Evolutionary conservation across 2,329 filamentous ascomycete species (phyloP).

Genomic region (Aspergillus sergii): DNA sequence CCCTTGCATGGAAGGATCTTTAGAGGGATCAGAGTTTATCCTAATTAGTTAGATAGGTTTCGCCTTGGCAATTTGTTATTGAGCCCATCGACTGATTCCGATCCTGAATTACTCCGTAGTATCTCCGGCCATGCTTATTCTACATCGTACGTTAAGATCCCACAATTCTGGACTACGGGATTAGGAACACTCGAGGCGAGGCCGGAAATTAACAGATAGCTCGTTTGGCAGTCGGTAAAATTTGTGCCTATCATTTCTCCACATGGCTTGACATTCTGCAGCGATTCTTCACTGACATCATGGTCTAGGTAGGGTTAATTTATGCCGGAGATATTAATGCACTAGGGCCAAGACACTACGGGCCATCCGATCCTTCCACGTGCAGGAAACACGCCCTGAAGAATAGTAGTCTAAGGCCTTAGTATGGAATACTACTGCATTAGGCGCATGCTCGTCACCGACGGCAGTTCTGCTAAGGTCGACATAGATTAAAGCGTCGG

Average conservation of each 20-base stretch:
- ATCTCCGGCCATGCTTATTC: not conserved
- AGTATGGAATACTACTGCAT: not conserved
- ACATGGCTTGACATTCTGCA: not conserved
- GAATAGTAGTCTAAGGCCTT: not conserved
- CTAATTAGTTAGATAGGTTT: not conserved
- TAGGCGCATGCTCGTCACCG: not conserved
- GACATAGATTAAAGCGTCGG: not conserved
- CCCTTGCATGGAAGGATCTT: not conserved
- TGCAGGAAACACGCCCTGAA: not conserved
- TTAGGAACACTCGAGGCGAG: not conserved
- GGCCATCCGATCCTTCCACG: slow-evolving; percentile 1
- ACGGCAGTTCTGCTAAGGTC: not conserved
- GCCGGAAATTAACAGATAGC: not conserved
- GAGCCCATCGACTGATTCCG: not conserved
- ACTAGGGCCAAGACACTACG: not conserved
- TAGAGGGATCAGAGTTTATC: not conserved
- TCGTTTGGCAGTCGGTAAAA: not conserved
- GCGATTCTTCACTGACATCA: not conserved
- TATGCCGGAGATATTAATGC: not conserved
- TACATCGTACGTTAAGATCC: too few relatives aligned
- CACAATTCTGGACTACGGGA: not conserved
- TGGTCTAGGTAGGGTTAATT: not conserved
- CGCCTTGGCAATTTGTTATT: not conserved
- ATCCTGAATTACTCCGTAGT: not conserved
- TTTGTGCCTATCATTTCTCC: not conserved